These are phyloP conservation scores for Claviceps purpurea DNA, from an alignment of 2,329 filamentous ascomycete genomes.

Conservation along the genomic window DNA sequence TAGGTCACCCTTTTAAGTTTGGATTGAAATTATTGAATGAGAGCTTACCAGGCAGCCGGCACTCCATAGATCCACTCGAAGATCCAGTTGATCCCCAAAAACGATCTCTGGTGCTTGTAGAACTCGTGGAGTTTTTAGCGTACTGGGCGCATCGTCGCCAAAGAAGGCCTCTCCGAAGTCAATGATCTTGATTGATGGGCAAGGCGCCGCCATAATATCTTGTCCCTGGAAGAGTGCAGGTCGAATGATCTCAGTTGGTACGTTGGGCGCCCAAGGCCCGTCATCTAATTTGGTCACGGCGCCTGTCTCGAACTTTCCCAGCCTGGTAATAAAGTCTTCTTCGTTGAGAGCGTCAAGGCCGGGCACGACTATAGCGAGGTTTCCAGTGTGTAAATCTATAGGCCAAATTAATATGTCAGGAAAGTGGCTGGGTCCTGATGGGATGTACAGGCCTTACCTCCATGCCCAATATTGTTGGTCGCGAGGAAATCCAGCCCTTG, in stretches of 20 bases:
- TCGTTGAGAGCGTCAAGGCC: background rate
- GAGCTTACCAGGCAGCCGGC: background rate
- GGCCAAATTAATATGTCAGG: background rate
- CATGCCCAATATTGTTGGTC: background rate
- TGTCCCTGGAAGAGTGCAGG: background rate
- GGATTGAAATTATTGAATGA: background rate
- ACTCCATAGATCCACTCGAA: background rate
- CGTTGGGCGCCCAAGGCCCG: background rate
- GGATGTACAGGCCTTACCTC: background rate
- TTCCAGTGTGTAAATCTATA: background rate
- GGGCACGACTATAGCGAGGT: background rate
- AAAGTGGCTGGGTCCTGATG: background rate
- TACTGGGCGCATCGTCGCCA: background rate
- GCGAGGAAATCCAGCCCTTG: background rate
- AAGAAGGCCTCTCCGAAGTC: background rate
- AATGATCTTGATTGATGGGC: background rate
- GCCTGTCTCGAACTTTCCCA: background rate
- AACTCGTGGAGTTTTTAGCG: background rate
- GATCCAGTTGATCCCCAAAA: background rate
- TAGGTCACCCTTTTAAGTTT: background rate
- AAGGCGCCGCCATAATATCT: background rate
- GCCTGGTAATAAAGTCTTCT: no score
- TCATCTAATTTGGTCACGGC: background rate
- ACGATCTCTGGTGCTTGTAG: background rate
- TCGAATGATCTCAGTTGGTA: background rate